Base-by-base conservation (phyloP, 2,329 filamentous ascomycete genomes). In the Hymenotorrendiella dingleyae region DNA sequence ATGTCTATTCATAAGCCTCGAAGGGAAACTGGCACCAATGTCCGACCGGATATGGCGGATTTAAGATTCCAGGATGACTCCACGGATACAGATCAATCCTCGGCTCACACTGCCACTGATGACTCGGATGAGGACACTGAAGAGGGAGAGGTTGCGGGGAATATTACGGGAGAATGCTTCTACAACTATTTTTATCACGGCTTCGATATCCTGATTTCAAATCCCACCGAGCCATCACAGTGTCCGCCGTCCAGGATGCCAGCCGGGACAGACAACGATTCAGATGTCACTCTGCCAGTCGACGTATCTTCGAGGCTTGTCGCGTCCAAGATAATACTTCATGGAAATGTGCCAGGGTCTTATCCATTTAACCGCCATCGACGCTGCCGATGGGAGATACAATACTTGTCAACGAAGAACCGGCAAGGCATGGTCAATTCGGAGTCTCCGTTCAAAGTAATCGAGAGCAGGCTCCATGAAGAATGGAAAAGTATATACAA, bases 131-230 rank as follows among this genome's bases (percentile, higher is more conserved):
- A 73, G 17, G 84, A 86, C 20, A 74, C 73, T 17, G 74, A 78
- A 12, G 74, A 78, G 32, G 80, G 80, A 22, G 74, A 77, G 22
- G 60, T 68, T 3, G 67, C 69, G 1, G 68, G 70, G 50, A 68
- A 72, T 61, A 53, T 80, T 3, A 77, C 80, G 1, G 76, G 80
- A 4, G 87, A 94, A 60, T 89, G 83, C 52, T 98, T 97, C 62
- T 96, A 93, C 66, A 97, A 97, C 62, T 98, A 98, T 63, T 98
- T 96, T 61, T 84, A 91, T 52, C 82, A 95, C 49, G 93, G 93
- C 2, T 94, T 98, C 59, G 93, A 98, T 63, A 77, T 96, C 8
- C 73, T 97, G 4, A 77, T 98, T n/a, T 94, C 91, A 1, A 80
- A 81, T 22, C 84, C 86, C 0, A 79, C 78, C 0, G 61, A 73